These are phyloP conservation scores for Penicillium dipodomyicola DNA, from an alignment of 495 filamentous ascomycete genomes.

Conservation along the genomic window DNA sequence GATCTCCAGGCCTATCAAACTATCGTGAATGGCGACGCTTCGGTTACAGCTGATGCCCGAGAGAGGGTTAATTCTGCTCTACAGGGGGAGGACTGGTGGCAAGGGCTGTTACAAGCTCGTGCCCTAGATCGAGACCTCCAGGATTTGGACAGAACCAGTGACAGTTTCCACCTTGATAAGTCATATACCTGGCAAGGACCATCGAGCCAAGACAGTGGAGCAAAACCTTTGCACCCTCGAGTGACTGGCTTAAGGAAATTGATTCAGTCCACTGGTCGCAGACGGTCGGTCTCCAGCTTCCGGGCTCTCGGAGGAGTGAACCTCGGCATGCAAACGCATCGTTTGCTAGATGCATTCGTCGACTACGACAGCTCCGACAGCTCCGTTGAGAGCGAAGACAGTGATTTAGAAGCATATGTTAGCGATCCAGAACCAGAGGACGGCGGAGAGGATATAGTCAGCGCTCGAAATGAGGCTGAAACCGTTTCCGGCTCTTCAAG, in stretches of 20 bases:
- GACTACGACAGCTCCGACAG: conserved; percentile 49
- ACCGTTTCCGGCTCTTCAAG: conserved; percentile 9
- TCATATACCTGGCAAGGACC: conserved; percentile 52
- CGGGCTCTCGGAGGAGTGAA: conserved; percentile 59
- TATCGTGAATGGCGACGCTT: conserved; percentile 66
- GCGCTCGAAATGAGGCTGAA: conserved; percentile 17
- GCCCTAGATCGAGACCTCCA: conserved; percentile 30
- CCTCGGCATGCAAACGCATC: conserved; percentile 76
- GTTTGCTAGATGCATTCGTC: conserved; percentile 63
- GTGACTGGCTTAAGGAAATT: conserved; percentile 51
- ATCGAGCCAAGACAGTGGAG: conserved; percentile 53
- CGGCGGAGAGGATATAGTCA: conserved; percentile 22
- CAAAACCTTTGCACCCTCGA: conserved; percentile 36
- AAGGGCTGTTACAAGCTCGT: conserved; percentile 63
- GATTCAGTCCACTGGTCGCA: conserved; percentile 48
- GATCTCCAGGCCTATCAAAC: conserved; percentile 69
- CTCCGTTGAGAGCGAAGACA: conserved; percentile 49
- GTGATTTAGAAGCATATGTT: conserved; percentile 41
- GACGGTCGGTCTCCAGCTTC: conserved; percentile 64
- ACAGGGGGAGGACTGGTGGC: conserved; percentile 78
- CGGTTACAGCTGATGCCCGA: conserved; percentile 44
- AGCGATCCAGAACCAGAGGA: conserved; percentile 31
- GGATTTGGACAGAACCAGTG: conserved; percentile 15
- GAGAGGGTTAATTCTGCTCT: conserved; percentile 57
- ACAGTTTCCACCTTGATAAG: conserved; percentile 26